Percentiles rank a stretch among this genome's conserved stretches.
phyloP scores from a whole-genome alignment of 805 yeast species.

The Cyberlindnera meyerae region DNA sequence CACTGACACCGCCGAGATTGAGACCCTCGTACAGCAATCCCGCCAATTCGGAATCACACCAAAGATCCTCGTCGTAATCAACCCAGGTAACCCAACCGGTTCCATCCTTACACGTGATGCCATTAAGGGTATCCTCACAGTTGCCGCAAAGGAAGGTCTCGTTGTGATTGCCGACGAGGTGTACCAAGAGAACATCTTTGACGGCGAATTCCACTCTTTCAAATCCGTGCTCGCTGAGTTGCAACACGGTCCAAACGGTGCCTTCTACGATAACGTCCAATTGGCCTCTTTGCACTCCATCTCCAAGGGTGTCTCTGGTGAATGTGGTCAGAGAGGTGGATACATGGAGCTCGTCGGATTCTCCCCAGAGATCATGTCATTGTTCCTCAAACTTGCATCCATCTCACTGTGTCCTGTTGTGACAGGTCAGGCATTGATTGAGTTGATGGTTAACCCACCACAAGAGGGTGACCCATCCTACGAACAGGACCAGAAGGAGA shows the following conservation, averaged over 20 bases:
- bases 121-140: constrained; percentile 64
- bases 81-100: constrained; percentile 99
- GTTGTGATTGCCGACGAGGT: constrained; percentile 97
- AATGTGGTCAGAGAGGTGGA: constrained; percentile 99
- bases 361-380: constrained; percentile 58
- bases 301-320: constrained; percentile 96
- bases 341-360: constrained; percentile 93
- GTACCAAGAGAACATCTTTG: constrained; percentile 87
- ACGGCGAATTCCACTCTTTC: constrained; percentile 78
- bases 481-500: constrained; percentile 60
- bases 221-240: constrained; percentile 71
- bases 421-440: constrained; percentile 89
- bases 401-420: constrained; percentile 93
- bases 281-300: constrained; percentile 95
- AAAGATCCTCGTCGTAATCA: constrained; percentile 83
- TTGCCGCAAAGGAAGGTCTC: constrained; percentile 81
- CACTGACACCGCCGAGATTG: constrained; percentile 63
- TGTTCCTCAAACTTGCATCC: constrained; percentile 80
- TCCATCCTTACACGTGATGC: constrained; percentile 62
- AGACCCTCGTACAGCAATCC: constrained; percentile 46
- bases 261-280: constrained; percentile 66
- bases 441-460: constrained; percentile 93
- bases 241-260: constrained; percentile 41
- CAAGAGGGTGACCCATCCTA: constrained; percentile 68
- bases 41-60: constrained; percentile 51